phyloP scores from a whole-genome alignment of 2,329 filamentous ascomycete genomes.

The Verticillium nubilum region DNA sequence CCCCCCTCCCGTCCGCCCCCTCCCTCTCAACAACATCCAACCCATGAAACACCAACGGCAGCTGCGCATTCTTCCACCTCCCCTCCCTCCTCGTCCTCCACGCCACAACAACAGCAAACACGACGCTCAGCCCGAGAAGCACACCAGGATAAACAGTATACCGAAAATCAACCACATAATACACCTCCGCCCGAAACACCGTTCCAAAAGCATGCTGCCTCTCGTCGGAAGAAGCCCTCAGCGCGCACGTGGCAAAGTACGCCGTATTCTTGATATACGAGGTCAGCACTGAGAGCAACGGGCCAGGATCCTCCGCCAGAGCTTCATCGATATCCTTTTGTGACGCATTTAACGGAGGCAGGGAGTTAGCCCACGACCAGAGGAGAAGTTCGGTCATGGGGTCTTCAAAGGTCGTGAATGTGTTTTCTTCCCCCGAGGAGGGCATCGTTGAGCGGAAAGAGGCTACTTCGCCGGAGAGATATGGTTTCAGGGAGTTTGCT shows the following conservation, averaged over 20 bases:
- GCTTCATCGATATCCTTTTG: too few relatives aligned
- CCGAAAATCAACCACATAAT: background rate
- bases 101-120: background rate
- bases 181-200: background rate
- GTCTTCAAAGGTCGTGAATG: background rate
- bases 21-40: background rate
- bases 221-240: background rate
- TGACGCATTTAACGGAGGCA: too few relatives aligned
- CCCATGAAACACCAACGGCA: background rate
- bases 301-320: too few relatives aligned
- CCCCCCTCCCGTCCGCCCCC: background rate
- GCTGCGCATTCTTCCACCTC: slow-evolving; percentile 1
- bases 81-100: background rate
- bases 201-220: background rate
- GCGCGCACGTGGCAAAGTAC: background rate
- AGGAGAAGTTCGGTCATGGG: background rate
- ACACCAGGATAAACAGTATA: background rate
- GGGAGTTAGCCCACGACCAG: background rate
- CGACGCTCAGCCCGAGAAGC: background rate
- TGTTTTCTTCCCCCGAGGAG: too few relatives aligned
- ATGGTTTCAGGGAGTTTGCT: background rate
- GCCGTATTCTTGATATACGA: background rate
- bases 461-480: background rate
- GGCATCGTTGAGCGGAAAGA: background rate
- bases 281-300: background rate